These are phyloP conservation scores for Vachellia collinsii DNA, from an alignment of 306 rosid genomes.

Conservation along the genomic window DNA sequence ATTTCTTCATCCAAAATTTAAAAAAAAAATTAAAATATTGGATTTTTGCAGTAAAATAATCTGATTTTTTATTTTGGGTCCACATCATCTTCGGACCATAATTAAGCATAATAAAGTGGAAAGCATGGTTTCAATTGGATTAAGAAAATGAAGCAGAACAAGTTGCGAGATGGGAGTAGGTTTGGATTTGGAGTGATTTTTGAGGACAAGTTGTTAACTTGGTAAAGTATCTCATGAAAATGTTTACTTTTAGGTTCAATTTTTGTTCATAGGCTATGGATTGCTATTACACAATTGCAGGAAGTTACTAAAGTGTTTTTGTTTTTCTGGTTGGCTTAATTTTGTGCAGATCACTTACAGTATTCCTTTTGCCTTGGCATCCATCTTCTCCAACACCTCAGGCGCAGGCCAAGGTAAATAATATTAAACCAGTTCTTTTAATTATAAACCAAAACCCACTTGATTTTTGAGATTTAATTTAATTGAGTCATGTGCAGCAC, in stretches of 20 bases:
- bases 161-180: background rate
- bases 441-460: background rate
- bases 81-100: background rate
- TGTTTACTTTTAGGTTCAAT: too few species aligned
- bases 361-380: background rate
- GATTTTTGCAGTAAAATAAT: background rate
- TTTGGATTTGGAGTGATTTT: background rate
- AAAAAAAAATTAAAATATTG: background rate
- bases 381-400: constrained; percentile 1
- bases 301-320: background rate
- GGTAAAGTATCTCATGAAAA: background rate
- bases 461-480: background rate
- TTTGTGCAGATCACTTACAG: constrained; percentile 14
- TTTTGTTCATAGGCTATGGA: too few species aligned
- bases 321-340: too few species aligned
- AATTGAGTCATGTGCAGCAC: background rate
- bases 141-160: background rate
- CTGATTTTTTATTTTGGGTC: background rate
- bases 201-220: background rate
- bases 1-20: background rate
- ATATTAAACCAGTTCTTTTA: background rate
- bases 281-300: too few species aligned
- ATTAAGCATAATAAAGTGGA: background rate
- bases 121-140: background rate
- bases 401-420: constrained; percentile 18